Conservation (phyloP, 2,329 filamentous ascomycete genomes). For the Sphaerulina musiva region DNA sequence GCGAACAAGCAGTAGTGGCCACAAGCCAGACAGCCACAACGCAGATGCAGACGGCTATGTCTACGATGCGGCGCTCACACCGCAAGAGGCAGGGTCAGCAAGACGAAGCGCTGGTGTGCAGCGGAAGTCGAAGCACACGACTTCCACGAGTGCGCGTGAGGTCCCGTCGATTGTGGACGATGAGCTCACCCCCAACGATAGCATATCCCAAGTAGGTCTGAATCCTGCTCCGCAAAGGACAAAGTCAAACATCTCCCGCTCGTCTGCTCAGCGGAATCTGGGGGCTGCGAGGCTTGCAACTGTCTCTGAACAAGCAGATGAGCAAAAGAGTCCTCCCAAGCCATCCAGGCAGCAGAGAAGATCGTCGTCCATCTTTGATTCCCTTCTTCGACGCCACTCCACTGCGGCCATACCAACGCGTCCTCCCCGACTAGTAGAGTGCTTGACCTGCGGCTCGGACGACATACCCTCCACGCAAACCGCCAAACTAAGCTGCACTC, state of each 20-base stretch:
- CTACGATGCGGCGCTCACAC: neutral
- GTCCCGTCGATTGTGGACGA: constrained; percentile 14
- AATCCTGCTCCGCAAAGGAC: constrained; percentile 5
- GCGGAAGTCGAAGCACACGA: constrained; percentile 4
- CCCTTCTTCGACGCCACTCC: constrained; percentile 24
- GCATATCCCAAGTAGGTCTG: constrained; percentile 28
- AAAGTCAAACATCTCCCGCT: constrained; percentile 4
- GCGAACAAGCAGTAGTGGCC: constrained; percentile 6
- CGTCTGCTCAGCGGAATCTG: constrained; percentile 20
- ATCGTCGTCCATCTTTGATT: constrained; percentile 25
- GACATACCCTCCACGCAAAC: constrained; percentile 58
- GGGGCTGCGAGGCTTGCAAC: constrained; percentile 20
- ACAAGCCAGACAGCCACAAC: constrained; percentile 4
- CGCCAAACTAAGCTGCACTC: constrained; percentile 67
- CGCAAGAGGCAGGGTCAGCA: neutral
- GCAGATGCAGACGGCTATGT: constrained; percentile 14
- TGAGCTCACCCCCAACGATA: constrained; percentile 30
- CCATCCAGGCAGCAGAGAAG: constrained; percentile 20
- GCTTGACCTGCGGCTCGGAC: constrained; percentile 63
- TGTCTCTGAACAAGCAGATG: constrained; percentile 22
- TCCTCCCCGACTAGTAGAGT: constrained; percentile 47
- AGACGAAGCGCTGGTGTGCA: neutral
- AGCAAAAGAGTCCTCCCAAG: constrained; percentile 22
- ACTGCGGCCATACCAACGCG: constrained; percentile 13
- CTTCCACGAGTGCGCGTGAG: constrained; percentile 11